Evolutionary conservation across 257 asterid species (phyloP).

Genomic region (Prunella vulgaris): DNA sequence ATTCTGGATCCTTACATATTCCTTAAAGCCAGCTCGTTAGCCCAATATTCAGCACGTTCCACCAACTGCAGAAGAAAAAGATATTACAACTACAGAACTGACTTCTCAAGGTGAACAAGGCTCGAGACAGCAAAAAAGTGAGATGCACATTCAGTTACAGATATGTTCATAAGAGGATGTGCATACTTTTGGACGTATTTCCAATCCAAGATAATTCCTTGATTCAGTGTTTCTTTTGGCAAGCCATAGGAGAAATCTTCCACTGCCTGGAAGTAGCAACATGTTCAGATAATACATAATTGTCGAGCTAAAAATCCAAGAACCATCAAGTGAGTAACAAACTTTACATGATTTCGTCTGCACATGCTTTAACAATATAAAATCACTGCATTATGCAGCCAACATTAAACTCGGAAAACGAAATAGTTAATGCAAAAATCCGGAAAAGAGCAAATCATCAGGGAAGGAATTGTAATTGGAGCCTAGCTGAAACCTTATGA

Average conservation of each 20-base stretch:
- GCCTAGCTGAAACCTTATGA: neutral
- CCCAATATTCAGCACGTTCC: constrained; percentile 82
- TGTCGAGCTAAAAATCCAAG: neutral
- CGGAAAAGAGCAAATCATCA: too few relatives aligned
- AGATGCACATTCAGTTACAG: neutral
- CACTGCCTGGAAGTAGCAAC: constrained; percentile 61
- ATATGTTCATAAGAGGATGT: constrained; percentile 7
- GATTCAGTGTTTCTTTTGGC: constrained; percentile 52
- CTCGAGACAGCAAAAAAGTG: constrained; percentile 4
- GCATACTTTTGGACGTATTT: constrained; percentile 85
- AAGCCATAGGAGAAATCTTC: constrained; percentile 84
- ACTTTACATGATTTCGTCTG: neutral
- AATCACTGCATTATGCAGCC: neutral
- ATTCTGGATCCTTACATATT: constrained; percentile 58
- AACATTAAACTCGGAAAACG: neutral
- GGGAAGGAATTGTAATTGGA: too few relatives aligned
- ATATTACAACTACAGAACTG: neutral
- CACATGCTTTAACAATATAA: neutral
- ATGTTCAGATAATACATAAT: constrained; percentile 5
- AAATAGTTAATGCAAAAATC: neutral
- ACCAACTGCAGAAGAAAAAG: constrained; percentile 61
- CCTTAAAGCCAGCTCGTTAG: constrained; percentile 52
- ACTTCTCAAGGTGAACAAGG: constrained; percentile 16
- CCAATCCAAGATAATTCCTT: constrained; percentile 81
- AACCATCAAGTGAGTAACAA: neutral